These are phyloP conservation scores for Coprinellus micaceus DNA, from an alignment of 768 basidiomycete genomes.

Conservation along the genomic window DNA sequence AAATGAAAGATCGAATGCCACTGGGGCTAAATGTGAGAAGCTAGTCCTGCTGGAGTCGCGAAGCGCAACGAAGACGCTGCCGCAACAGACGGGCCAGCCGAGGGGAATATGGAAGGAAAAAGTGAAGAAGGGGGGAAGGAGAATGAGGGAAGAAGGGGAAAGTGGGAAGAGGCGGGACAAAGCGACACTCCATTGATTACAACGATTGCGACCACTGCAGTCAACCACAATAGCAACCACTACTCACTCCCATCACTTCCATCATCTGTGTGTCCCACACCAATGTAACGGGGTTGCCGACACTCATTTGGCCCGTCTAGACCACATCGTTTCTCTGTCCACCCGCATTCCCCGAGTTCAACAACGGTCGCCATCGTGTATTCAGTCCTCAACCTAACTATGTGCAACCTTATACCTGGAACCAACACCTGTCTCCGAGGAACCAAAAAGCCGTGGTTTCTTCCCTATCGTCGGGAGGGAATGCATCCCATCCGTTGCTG, in stretches of 20 bases:
- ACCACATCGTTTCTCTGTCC: slow-evolving; percentile 3
- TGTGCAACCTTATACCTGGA: slow-evolving; percentile 42
- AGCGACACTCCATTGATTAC: slow-evolving; percentile 13
- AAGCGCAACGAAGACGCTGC: slow-evolving; percentile 8
- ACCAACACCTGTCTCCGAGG: slow-evolving; percentile 60
- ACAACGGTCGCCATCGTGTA: background rate
- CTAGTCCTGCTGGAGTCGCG: slow-evolving; percentile 8
- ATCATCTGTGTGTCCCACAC: slow-evolving; percentile 5
- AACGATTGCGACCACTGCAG: background rate
- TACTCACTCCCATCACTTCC: slow-evolving; percentile 1
- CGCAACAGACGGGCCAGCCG: slow-evolving; percentile 11
- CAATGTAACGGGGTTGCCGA: slow-evolving; percentile 11
- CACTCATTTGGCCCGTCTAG: background rate
- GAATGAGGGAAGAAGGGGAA: slow-evolving; percentile 19
- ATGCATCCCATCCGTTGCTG: background rate
- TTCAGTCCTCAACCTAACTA: background rate
- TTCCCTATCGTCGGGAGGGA: slow-evolving; percentile 48
- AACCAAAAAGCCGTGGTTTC: slow-evolving; percentile 56
- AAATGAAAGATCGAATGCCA: slow-evolving; percentile 35
- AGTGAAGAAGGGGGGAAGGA: slow-evolving; percentile 14
- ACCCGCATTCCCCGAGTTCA: slow-evolving; percentile 7
- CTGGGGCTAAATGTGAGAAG: slow-evolving; percentile 40
- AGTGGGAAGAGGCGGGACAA: slow-evolving; percentile 15
- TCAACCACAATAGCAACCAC: slow-evolving; percentile 9
- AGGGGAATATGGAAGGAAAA: slow-evolving; percentile 23